Conservation (phyloP, 768 basidiomycete genomes). For the Serendipita sp. region DNA sequence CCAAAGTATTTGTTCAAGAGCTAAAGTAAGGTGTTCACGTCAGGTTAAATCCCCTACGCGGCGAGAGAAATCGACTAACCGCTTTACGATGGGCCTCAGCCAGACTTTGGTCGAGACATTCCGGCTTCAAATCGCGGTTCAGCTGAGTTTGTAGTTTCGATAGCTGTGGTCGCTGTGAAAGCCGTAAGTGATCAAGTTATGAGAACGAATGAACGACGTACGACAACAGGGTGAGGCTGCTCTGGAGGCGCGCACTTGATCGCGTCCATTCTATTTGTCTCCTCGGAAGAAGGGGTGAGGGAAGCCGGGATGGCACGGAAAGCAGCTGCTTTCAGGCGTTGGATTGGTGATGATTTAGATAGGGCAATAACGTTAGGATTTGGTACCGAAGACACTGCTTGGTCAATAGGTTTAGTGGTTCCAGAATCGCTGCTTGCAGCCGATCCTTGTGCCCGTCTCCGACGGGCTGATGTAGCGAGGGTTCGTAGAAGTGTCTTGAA, state of each 20-base stretch:
- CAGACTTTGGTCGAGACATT: neutral
- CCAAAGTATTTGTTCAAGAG: constrained; percentile 1
- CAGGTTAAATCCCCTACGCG: neutral
- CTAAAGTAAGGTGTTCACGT: neutral
- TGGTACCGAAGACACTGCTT: neutral
- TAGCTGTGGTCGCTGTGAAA: neutral
- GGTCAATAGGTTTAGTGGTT: neutral
- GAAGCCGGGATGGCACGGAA: neutral
- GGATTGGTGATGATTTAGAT: neutral
- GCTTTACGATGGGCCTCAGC: neutral
- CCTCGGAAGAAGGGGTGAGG: neutral
- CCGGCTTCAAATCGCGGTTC: neutral
- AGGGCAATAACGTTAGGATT: neutral
- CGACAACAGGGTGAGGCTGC: too few species aligned
- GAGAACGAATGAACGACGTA: too few species aligned
- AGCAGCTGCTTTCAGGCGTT: neutral
- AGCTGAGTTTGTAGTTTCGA: neutral
- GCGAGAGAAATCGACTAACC: neutral
- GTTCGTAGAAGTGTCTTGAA: neutral
- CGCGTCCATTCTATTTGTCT: neutral
- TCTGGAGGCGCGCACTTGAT: too few species aligned
- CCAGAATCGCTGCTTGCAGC: neutral
- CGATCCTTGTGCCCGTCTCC: neutral
- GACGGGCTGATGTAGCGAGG: neutral
- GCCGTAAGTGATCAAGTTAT: too few species aligned